These are phyloP conservation scores for Calonectria naviculata DNA, from an alignment of 2,329 filamentous ascomycete genomes.

Conservation along the genomic window DNA sequence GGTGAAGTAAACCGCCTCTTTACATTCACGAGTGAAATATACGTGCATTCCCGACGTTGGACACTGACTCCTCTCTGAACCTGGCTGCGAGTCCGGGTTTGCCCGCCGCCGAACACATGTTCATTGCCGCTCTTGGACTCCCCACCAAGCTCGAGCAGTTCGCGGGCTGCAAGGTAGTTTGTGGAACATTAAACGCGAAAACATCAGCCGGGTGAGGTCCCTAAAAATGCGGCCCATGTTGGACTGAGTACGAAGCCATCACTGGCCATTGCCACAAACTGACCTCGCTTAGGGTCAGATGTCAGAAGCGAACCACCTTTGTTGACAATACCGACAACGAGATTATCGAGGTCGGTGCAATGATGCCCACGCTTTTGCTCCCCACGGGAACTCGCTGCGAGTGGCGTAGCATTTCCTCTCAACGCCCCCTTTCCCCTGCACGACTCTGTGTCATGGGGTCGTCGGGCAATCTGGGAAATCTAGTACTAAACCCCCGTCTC, in stretches of 20 bases:
- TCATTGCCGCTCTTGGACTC: neutral
- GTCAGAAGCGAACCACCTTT: neutral
- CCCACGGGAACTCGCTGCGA: neutral
- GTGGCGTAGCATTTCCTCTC: neutral
- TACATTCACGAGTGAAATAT: neutral
- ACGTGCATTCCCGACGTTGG: neutral
- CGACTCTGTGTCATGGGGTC: conserved; percentile 3
- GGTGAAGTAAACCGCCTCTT: neutral
- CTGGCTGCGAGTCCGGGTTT: neutral
- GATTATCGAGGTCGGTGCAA: neutral
- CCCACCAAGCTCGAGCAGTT: neutral
- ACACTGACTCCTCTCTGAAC: neutral
- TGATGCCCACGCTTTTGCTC: neutral
- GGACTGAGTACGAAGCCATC: too few relatives aligned
- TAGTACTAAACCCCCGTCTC: neutral
- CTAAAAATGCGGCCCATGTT: too few relatives aligned
- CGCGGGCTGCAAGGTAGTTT: neutral
- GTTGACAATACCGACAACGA: neutral
- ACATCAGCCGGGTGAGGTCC: neutral
- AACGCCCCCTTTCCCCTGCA: neutral
- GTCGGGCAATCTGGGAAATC: conserved; percentile 7
- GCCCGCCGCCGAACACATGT: neutral
- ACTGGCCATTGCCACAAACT: neutral
- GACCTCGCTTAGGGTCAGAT: neutral
- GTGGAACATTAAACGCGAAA: neutral